Evolutionary conservation across 371 early-diverging fungal genomes (phyloP).

Genomic region (Rhizomucor pusillus): DNA sequence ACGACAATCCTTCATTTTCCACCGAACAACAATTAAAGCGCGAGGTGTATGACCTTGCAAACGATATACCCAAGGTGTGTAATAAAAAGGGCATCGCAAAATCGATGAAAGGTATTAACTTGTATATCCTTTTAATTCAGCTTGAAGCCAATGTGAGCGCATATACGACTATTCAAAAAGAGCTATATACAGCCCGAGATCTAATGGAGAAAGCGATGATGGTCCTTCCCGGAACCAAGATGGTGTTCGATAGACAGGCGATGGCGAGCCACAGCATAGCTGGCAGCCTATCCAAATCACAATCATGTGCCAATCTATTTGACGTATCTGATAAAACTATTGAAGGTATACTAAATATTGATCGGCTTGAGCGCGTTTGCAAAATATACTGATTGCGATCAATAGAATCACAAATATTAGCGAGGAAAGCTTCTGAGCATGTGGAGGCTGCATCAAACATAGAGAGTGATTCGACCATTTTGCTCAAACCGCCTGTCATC

Average conservation of each 20-base stretch:
- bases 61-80: constrained; percentile 33
- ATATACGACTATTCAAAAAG: constrained; percentile 26
- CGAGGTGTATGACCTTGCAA: constrained; percentile 31
- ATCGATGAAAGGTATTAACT: not conserved
- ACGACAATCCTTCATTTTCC: constrained; percentile 20
- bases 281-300: constrained; percentile 6
- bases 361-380: no score
- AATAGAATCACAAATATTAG: constrained; percentile 28
- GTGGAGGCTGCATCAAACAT: constrained; percentile 25
- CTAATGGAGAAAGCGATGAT: constrained; percentile 41
- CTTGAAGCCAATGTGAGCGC: constrained; percentile 25
- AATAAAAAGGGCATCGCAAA: not conserved
- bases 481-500: constrained; percentile 21
- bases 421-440: constrained; percentile 17
- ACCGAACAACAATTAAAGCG: constrained; percentile 33
- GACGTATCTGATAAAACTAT: constrained; percentile 4
- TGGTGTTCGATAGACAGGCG: constrained; percentile 37
- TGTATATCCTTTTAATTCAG: constrained; percentile 8
- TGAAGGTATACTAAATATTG: not conserved
- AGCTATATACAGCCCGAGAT: constrained; percentile 36
- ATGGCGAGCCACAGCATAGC: constrained; percentile 21
- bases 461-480: constrained; percentile 21
- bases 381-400: no score
- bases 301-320: constrained; percentile 1
- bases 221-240: constrained; percentile 38